Evolutionary conservation across 1,284 basidiomycete genomes (phyloP).

Genomic region (Schizophyllum amplum): DNA sequence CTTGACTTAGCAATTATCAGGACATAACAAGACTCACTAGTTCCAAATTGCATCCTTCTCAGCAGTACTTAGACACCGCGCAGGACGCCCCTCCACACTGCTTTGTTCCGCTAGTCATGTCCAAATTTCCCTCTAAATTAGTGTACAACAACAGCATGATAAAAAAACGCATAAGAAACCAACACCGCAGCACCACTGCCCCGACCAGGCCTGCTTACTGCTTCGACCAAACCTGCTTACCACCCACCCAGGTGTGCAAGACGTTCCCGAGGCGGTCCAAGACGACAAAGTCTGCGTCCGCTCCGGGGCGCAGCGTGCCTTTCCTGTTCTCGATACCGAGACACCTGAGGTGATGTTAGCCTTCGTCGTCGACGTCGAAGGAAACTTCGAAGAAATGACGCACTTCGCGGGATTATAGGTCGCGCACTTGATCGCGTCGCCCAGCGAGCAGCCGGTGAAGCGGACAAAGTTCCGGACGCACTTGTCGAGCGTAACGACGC

Average conservation of each 20-base stretch:
- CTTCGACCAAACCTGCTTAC: conserved; percentile 58
- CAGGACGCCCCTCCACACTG: too few species aligned
- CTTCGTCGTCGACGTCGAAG: not conserved
- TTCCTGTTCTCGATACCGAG: conserved; percentile 73
- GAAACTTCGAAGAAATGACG: conserved; percentile 14
- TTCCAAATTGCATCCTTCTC: too few species aligned
- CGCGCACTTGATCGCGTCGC: conserved; percentile 79
- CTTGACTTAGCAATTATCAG: too few species aligned
- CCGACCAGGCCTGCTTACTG: conserved; percentile 5
- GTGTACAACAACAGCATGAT: not conserved
- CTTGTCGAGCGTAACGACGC: conserved; percentile 74
- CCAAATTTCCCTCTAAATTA: not conserved
- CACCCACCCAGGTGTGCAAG: conserved; percentile 75
- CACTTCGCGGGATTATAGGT: conserved; percentile 77
- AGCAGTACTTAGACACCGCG: too few species aligned
- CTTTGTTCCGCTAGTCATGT: too few species aligned
- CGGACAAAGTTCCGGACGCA: conserved; percentile 78
- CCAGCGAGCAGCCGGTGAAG: conserved; percentile 77
- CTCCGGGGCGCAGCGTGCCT: conserved; percentile 72
- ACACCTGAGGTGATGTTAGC: conserved; percentile 34
- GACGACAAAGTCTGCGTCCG: conserved; percentile 78
- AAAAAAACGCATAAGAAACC: not conserved
- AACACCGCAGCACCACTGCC: too few species aligned
- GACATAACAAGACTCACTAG: too few species aligned
- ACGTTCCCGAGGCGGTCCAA: conserved; percentile 64